Base-by-base conservation (phyloP, 768 basidiomycete species). In the Clavulina sp. region DNA sequence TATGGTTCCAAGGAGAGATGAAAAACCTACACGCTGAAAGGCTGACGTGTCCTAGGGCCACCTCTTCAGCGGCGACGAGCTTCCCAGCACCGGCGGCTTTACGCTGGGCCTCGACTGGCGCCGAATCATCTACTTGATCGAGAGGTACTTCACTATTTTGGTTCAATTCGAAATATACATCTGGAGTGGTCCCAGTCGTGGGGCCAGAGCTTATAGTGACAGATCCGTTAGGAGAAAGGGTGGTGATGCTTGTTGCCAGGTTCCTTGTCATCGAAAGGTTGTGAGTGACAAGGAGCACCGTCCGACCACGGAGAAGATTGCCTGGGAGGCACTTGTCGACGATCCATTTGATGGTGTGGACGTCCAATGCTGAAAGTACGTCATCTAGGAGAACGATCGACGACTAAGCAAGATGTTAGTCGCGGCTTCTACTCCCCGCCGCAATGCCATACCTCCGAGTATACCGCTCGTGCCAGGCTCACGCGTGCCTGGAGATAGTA, bases 361-460 rank as follows among this genome's bases (percentile, higher is more conserved):
- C 70, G 57, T 80, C 79, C 41, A 80, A 62, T 3, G 78, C 78
- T 18, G 76, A 77, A 26, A 80, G 63, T 23, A 84, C 74, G 59
- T 86, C 83, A 57, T 87, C 84, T 40, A 86, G 64, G 5, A 87
- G 63, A n/a, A n/a, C n/a, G n/a, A n/a, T n/a, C n/a, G n/a, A 38
- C 9, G 4, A 87, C 59, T 16, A 77, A 74, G n/a, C n/a, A n/a
- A n/a, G n/a, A n/a, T n/a, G n/a, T n/a, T n/a, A n/a, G n/a, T n/a
- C n/a, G n/a, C n/a, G n/a, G n/a, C n/a, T n/a, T n/a, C n/a, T n/a
- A n/a, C n/a, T n/a, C n/a, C n/a, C n/a, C n/a, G n/a, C 23, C 74
- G 62, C 0, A n/a, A n/a, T n/a, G n/a, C n/a, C n/a, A n/a, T n/a
- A 82, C 77, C n/a, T 63, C 63, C 1, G 73, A 74, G 60, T 80